These are phyloP conservation scores for Eucalyptus rudis DNA, from an alignment of 345 rosid species.

Conservation along the genomic window DNA sequence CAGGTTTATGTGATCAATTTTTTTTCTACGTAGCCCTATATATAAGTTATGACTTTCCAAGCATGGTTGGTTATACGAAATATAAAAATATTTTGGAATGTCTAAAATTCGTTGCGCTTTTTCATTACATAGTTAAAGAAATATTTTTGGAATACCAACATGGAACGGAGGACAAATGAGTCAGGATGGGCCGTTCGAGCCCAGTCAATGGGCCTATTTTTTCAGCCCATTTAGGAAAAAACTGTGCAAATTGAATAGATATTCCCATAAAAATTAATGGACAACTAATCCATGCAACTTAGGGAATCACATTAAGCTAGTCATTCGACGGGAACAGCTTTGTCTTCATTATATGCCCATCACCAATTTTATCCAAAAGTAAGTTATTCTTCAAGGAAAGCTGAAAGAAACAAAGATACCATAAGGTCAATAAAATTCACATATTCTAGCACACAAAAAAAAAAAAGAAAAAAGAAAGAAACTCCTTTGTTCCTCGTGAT, in stretches of 20 bases:
- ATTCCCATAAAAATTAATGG: background rate
- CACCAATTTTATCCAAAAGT: background rate
- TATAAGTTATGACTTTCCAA: background rate
- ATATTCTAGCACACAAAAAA: background rate
- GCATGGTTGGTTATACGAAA: background rate
- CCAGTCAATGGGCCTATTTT: background rate
- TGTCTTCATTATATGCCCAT: background rate
- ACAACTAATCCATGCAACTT: background rate
- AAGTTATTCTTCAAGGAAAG: background rate
- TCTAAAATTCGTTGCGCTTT: background rate
- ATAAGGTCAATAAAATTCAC: background rate
- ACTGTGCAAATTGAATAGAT: background rate
- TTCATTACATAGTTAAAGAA: background rate
- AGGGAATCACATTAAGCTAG: background rate
- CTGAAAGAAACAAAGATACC: background rate
- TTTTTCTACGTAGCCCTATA: background rate
- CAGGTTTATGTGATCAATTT: background rate
- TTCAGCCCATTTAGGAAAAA: background rate
- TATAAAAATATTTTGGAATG: background rate
- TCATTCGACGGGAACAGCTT: background rate
- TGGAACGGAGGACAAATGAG: too few species aligned
- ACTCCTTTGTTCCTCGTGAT: background rate
- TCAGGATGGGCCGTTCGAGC: background rate
- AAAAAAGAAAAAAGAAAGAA: too few species aligned
- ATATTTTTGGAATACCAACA: background rate